phyloP scores from a whole-genome alignment of 768 basidiomycete species.

The Termitomyces sp. region DNA sequence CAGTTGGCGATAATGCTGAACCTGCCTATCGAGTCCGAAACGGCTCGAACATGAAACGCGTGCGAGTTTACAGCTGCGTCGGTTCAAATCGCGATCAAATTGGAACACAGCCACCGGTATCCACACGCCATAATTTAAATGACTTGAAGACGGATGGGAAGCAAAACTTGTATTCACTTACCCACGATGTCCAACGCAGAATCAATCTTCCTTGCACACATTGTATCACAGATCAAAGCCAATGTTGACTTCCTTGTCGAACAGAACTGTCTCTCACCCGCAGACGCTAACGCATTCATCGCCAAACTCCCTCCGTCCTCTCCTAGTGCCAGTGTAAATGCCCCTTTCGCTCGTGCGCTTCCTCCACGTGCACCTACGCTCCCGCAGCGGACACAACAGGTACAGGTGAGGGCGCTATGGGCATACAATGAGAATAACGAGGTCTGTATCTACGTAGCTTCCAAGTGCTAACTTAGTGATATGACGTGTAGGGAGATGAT shows the following conservation, averaged over 20 bases:
- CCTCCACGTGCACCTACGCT: conserved; percentile 1
- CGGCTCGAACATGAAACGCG: no score
- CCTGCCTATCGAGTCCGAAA: no score
- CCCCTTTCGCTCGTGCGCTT: background rate
- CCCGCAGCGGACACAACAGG: conserved; percentile 16
- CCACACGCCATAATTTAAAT: background rate
- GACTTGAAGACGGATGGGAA: background rate
- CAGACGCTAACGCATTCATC: conserved; percentile 44
- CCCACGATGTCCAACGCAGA: conserved; percentile 4
- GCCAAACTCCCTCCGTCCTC: conserved; percentile 34
- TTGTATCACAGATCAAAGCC: conserved; percentile 49
- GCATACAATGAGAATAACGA: conserved; percentile 55
- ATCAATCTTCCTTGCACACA: conserved; percentile 50
- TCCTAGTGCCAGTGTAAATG: background rate
- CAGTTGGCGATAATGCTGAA: no score
- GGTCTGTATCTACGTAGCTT: conserved; percentile 25
- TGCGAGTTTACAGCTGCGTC: no score
- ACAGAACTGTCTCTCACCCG: conserved; percentile 45
- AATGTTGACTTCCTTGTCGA: conserved; percentile 53
- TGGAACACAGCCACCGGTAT: background rate
- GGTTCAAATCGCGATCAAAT: background rate
- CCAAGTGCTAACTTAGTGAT: background rate
- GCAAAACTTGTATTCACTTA: background rate
- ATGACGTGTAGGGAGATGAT: conserved; percentile 61
- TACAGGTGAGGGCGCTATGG: conserved; percentile 56